Conservation (phyloP, 768 basidiomycete genomes). For the Russula griseocarnosa region DNA sequence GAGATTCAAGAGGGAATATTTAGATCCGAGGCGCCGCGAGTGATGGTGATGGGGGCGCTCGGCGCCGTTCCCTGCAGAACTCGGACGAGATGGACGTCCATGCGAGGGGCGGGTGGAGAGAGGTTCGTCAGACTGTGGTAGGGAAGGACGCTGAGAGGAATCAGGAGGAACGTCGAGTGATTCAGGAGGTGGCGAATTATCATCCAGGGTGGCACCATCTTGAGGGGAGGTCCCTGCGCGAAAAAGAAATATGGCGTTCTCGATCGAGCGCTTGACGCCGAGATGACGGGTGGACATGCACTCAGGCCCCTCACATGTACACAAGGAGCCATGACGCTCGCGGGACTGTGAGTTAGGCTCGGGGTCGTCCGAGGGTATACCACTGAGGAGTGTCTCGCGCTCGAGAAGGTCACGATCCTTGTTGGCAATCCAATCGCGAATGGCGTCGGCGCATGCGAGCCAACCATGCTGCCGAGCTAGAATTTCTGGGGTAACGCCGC, state of each 20-base stretch:
- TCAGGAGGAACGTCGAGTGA: constrained; percentile 11
- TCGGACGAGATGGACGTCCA: constrained; percentile 50
- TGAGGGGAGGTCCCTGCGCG: constrained; percentile 15
- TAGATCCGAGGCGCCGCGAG: constrained; percentile 53
- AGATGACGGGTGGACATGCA: constrained; percentile 38
- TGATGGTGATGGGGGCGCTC: constrained; percentile 47
- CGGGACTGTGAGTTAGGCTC: constrained; percentile 39
- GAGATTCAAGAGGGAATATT: constrained; percentile 68
- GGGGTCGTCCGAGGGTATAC: constrained; percentile 30
- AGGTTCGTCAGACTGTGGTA: constrained; percentile 27
- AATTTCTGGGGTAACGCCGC: constrained; percentile 82
- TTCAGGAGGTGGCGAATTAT: constrained; percentile 17
- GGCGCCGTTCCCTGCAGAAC: constrained; percentile 58
- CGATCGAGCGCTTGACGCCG: constrained; percentile 75
- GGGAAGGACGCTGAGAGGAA: constrained; percentile 15
- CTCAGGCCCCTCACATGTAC: constrained; percentile 17
- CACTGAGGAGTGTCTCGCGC: constrained; percentile 34
- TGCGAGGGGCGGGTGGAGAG: constrained; percentile 29
- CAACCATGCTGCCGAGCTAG: constrained; percentile 79
- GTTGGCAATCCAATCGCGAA: constrained; percentile 63
- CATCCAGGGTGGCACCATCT: constrained; percentile 8
- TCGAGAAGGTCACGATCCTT: constrained; percentile 61
- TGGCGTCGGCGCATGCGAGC: constrained; percentile 68
- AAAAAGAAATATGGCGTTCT: constrained; percentile 45
- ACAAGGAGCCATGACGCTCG: constrained; percentile 22